Base-by-base conservation (phyloP, 352 stramenopile genomes). In the Pythium periplocum region DNA sequence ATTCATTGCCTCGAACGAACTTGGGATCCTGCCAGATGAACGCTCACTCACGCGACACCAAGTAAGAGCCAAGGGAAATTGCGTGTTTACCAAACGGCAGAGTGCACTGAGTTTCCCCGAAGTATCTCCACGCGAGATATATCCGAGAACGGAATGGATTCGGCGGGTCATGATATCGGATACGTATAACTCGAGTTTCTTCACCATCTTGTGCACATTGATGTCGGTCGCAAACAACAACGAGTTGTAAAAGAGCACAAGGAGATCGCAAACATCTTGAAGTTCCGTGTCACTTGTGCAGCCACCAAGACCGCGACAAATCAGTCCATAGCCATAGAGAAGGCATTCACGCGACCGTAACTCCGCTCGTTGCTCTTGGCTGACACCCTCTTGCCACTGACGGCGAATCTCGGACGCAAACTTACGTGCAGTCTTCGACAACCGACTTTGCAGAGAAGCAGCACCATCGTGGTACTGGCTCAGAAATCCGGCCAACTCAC, bases 1-100 rank as follows among this genome's bases (percentile, higher is more conserved):
- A 30, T 58, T 12, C 0, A 33, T 58, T 6, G 47, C 59, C 43
- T 61, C 49, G 12, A 62, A 64, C 10, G 50, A 64, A 38, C 47
- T 51, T 1, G 48, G 17, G 2, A 60, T 8, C 10, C 11, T 10
- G n/a, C 33, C 6, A 11, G 2, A 12, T 42, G 10, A 45, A 11
- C 32, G n/a, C 33, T 48, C n/a, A 50, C 12, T 4, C 6, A 60
- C 46, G 12, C 8, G 38, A 7, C 3, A 50, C 54, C 54, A 60
- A 10, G 7, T 17, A 9, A 60, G 12, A 0, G 44, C 48, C 2
- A 33, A 39, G 5, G 55, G 55, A 45, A 56, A 12, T 9, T 46
- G 32, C 9, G 38, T 11, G 41, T 63, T 63, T 31, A 63, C 56
- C n/a, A 43, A 9, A 4, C 41, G 42, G 35, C 56, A 63, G 8